Conservation (phyloP, 2,329 filamentous ascomycete genomes). For the Cadophora sp. region DNA sequence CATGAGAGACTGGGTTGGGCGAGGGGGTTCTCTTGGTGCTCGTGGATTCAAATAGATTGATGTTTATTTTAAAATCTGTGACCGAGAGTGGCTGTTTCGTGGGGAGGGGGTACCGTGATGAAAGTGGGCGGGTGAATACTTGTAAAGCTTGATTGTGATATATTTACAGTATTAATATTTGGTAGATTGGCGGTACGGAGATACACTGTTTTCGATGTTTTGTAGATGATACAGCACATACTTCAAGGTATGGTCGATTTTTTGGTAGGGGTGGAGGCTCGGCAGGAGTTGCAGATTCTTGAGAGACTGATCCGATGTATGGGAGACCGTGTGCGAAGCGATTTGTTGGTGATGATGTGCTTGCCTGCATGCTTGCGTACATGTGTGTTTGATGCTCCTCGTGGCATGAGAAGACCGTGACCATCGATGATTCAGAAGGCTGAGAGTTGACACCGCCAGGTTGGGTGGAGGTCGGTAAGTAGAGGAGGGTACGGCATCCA, state of each 20-base stretch:
- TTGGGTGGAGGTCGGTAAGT: not conserved
- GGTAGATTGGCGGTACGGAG: not conserved
- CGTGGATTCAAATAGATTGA: conserved; percentile 8
- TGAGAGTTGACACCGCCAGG: not conserved
- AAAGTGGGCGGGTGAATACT: not conserved
- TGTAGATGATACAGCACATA: not conserved
- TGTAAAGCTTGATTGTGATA: not conserved
- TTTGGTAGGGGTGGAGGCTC: not conserved
- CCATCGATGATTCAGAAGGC: conserved; percentile 9
- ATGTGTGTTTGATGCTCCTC: conserved; percentile 10
- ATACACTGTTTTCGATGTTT: not conserved
- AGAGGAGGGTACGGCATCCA: not conserved
- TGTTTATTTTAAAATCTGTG: not conserved
- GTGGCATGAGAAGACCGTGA: too few relatives aligned
- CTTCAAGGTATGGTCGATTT: not conserved
- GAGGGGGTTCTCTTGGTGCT: not conserved
- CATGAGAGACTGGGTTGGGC: not conserved
- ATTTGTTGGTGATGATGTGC: not conserved
- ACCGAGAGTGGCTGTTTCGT: conserved; percentile 2
- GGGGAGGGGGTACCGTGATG: not conserved
- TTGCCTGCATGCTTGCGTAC: not conserved
- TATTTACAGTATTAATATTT: not conserved
- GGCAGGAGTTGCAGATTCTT: not conserved
- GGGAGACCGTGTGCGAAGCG: not conserved
- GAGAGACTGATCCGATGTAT: not conserved